A percentile compares a stretch with the other conserved stretches of the same genome.
Evolutionary conservation across 768 basidiomycete species (phyloP).

Genomic region (Stropharia rugosoannulata): DNA sequence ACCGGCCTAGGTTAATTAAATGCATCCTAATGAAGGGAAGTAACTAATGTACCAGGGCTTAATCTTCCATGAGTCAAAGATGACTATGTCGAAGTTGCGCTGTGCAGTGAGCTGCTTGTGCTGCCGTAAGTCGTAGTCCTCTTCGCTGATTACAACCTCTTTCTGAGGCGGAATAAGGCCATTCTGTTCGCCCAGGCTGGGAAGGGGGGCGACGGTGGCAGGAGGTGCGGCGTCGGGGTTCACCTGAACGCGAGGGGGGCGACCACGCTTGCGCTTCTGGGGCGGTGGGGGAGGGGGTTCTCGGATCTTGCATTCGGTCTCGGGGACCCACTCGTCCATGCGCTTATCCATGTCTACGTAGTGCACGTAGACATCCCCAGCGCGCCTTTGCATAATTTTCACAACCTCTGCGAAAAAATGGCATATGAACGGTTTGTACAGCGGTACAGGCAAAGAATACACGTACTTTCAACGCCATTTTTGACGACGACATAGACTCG

Average conservation of each 20-base stretch:
- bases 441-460: not conserved
- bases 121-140: constrained; percentile 67
- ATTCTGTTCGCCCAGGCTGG: constrained; percentile 11
- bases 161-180: constrained; percentile 8
- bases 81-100: constrained; percentile 85
- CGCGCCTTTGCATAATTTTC: constrained; percentile 50
- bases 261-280: constrained; percentile 33
- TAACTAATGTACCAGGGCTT: constrained; percentile 72
- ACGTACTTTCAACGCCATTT: constrained; percentile 32
- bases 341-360: constrained; percentile 70
- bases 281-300: constrained; percentile 15
- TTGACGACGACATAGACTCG: constrained; percentile 31
- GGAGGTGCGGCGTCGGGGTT: constrained; percentile 7
- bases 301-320: constrained; percentile 34
- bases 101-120: constrained; percentile 67
- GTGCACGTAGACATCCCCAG: constrained; percentile 65
- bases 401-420: constrained; percentile 37
- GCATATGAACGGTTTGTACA: not conserved
- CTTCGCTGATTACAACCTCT: constrained; percentile 54
- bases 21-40: not conserved
- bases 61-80: constrained; percentile 84
- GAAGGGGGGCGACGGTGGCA: not conserved
- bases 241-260: constrained; percentile 9
- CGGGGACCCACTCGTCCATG: constrained; percentile 72
- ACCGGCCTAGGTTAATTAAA: not conserved